phyloP scores from a whole-genome alignment of 2,329 filamentous ascomycete species.

The Endocalyx cinctus region DNA sequence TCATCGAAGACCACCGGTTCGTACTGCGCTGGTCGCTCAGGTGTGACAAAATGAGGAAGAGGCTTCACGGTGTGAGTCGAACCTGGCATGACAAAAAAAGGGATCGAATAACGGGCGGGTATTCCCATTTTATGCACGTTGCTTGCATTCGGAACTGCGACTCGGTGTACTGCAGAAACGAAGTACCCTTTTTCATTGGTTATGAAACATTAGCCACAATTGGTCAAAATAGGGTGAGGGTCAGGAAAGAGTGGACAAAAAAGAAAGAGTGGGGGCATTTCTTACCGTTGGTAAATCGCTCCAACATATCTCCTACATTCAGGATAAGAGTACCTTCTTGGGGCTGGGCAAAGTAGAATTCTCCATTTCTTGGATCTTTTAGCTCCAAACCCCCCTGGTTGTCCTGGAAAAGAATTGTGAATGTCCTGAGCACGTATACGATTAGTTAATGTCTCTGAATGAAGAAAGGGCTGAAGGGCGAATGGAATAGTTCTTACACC shows the following conservation, averaged over 20 bases:
- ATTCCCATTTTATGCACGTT: slow-evolving; percentile 10
- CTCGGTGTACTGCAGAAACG: slow-evolving; percentile 14
- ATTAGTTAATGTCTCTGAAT: too few species aligned
- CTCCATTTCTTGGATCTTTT: slow-evolving; percentile 29
- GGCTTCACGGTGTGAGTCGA: slow-evolving; percentile 13
- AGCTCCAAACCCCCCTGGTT: slow-evolving; percentile 46
- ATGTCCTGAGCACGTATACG: slow-evolving; percentile 21
- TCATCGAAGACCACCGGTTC: slow-evolving; percentile 16
- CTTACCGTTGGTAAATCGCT: slow-evolving; percentile 18
- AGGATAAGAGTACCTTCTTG: slow-evolving; percentile 14
- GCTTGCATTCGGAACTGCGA: slow-evolving; percentile 12
- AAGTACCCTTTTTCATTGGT: slow-evolving; percentile 15
- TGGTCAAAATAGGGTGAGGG: too few species aligned
- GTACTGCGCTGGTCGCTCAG: slow-evolving; percentile 14
- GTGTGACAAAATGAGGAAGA: slow-evolving; percentile 14
- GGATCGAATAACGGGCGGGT: slow-evolving; percentile 17
- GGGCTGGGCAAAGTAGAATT: slow-evolving; percentile 10
- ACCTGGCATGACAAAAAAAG: slow-evolving; percentile 13
- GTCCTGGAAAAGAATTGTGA: slow-evolving; percentile 52
- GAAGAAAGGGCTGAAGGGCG: neutral
- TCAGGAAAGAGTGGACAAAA: too few species aligned
- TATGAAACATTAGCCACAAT: too few species aligned
- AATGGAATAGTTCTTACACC: neutral
- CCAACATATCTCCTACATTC: slow-evolving; percentile 19
- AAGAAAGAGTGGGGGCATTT: neutral